A percentile compares a stretch with the other conserved stretches of the same genome.
These are phyloP conservation scores for Penicillium polonicum DNA, from an alignment of 2,329 filamentous ascomycete genomes.

Conservation along the genomic window DNA sequence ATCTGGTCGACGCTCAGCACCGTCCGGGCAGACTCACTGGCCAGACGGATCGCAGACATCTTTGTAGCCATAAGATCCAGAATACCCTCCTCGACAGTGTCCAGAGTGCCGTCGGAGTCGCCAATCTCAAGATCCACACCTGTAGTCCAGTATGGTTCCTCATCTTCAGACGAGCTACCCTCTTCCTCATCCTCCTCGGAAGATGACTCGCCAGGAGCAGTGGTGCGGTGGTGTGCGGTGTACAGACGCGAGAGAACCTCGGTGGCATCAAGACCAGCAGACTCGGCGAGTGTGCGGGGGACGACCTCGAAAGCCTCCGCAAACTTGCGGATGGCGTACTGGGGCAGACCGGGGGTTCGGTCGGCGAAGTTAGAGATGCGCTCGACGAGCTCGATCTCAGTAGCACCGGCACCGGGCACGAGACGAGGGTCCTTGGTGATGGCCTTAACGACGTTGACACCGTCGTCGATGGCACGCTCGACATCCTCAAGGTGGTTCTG, in stretches of 20 bases:
- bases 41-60: constrained; percentile 95
- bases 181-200: constrained; percentile 40
- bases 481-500: constrained; percentile 98
- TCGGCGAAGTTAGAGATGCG: constrained; percentile 87
- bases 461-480: constrained; percentile 94
- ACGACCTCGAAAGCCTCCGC: constrained; percentile 98
- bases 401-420: constrained; percentile 90
- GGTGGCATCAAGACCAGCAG: constrained; percentile 93
- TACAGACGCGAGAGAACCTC: constrained; percentile 91
- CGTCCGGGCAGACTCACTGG: constrained; percentile 90
- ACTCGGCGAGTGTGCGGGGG: constrained; percentile 89
- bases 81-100: constrained; percentile 84
- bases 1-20: constrained; percentile 98
- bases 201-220: constrained; percentile 24
- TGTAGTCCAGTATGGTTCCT: constrained; percentile 82
- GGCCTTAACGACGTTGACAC: constrained; percentile 97
- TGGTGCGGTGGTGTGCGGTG: constrained; percentile 72
- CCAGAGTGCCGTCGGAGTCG: constrained; percentile 74
- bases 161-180: constrained; percentile 47
- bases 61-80: constrained; percentile 89
- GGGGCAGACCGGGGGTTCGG: constrained; percentile 85
- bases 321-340: constrained; percentile 97
- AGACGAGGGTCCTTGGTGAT: constrained; percentile 90
- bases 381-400: constrained; percentile 91
- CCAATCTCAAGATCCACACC: constrained; percentile 94